phyloP scores from a whole-genome alignment of 1,139 yeast genomes.

The Blastobotrys raffinosifermentans region DNA sequence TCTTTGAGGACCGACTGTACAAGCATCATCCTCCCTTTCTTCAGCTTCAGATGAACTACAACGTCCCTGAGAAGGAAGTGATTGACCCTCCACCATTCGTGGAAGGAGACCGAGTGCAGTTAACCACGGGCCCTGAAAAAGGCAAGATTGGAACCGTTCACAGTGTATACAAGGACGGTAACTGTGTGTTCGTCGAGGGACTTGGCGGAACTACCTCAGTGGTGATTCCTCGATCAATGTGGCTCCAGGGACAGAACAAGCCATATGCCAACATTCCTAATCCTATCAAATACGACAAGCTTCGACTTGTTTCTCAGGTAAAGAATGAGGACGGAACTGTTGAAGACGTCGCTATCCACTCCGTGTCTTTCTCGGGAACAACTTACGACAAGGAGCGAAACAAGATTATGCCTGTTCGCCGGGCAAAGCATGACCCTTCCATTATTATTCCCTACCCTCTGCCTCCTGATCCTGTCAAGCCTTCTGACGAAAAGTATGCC shows the following conservation, averaged over 20 bases:
- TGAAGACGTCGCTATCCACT: constrained; percentile 72
- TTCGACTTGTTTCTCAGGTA: constrained; percentile 75
- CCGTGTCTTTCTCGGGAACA: constrained; percentile 53
- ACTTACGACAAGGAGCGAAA: constrained; percentile 74
- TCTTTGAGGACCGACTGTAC: constrained; percentile 17
- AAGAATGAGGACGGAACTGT: constrained; percentile 51
- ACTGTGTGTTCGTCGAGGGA: constrained; percentile 50
- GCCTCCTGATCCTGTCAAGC: constrained; percentile 55
- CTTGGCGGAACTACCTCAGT: constrained; percentile 48
- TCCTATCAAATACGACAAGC: constrained; percentile 56
- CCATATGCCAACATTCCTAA: constrained; percentile 56
- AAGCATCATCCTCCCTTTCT: constrained; percentile 23
- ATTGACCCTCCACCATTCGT: constrained; percentile 34
- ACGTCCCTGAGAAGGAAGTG: constrained; percentile 21
- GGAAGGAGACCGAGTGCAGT: constrained; percentile 60
- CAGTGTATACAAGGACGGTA: constrained; percentile 43
- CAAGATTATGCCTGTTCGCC: constrained; percentile 69
- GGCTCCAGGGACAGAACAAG: constrained; percentile 68
- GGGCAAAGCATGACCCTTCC: constrained; percentile 59
- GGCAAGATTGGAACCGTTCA: constrained; percentile 64
- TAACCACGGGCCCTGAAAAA: constrained; percentile 60
- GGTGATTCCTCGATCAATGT: constrained; percentile 61
- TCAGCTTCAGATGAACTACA: constrained; percentile 19
- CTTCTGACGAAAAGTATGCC: constrained; percentile 44
- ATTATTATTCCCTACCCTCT: constrained; percentile 88